These are phyloP conservation scores for Bruguiera parviflora DNA, from an alignment of 345 rosid genomes.

Conservation along the genomic window DNA sequence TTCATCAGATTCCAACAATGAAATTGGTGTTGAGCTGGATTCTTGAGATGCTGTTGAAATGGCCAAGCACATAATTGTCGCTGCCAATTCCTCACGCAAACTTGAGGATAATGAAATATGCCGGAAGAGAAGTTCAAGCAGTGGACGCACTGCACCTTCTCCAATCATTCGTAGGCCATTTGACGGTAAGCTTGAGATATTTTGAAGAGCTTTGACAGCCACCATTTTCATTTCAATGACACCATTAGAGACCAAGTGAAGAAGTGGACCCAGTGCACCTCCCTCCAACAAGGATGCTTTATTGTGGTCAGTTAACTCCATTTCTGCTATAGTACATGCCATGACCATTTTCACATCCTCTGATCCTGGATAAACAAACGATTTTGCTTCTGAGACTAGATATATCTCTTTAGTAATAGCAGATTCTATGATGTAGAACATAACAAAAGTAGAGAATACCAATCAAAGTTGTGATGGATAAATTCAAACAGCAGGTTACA, in stretches of 20 bases:
- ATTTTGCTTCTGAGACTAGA: not conserved
- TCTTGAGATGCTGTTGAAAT: conserved; percentile 47
- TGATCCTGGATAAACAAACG: conserved; percentile 41
- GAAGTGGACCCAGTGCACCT: conserved; percentile 50
- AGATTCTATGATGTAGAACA: conserved; percentile 1
- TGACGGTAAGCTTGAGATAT: conserved; percentile 48
- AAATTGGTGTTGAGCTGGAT: conserved; percentile 25
- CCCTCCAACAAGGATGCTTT: conserved; percentile 51
- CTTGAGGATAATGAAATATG: conserved; percentile 35
- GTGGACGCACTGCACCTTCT: conserved; percentile 50
- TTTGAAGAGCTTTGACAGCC: conserved; percentile 48
- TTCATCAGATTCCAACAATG: conserved; percentile 55
- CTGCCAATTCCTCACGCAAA: conserved; percentile 54
- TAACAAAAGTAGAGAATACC: not conserved
- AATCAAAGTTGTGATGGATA: not conserved
- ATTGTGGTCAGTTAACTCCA: conserved; percentile 61
- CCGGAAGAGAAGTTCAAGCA: conserved; percentile 48
- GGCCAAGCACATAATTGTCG: conserved; percentile 54
- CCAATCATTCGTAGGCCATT: conserved; percentile 59
- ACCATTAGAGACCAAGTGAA: conserved; percentile 39
- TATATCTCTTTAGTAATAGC: not conserved
- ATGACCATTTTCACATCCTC: conserved; percentile 47
- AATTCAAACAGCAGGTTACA: not conserved
- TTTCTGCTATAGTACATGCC: conserved; percentile 54
- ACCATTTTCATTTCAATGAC: conserved; percentile 36